Evolutionary conservation across 805 yeast genomes (phyloP), one percentile per base, ranked within the genome.

Genomic region (Hanseniaspora lindneri): DNA sequence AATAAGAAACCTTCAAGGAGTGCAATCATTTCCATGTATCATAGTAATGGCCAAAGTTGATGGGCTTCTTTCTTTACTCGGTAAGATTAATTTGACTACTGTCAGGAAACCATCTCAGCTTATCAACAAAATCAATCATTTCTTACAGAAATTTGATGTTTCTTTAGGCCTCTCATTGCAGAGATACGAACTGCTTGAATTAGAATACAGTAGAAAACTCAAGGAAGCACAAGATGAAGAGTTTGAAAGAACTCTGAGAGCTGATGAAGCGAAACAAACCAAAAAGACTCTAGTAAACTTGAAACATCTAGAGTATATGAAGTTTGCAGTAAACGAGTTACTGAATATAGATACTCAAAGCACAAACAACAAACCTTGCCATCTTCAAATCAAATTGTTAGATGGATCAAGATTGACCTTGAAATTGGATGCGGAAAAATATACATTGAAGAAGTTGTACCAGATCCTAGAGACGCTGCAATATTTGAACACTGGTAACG

Each of bases 181-280:
- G n/a, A 46, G 49, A 39, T 46, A 46, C 19, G 49, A 46, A n/a
- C 24, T 46, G 3, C 71, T 76, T 50, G 84, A 81, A 51, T 65
- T 76, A 43, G 74, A 73, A 39, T 61, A 72, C 52, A 70, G 79
- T 30, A 76, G 86, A 56, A 65, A 73, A 25, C 64, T 83, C 17
- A 72, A 76, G 54, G 72, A 75, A 54, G 71, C 76, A 53, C 92
- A 83, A 60, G 86, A 82, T 54, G 65, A 67, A 42, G 85, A 84
- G 17, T 83, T 77, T 57, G 71, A 76, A 54, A 73, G 70, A 52
- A 77, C 86, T 0, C 63, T 83, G 44, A 64, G 71, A 30, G 68
- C 66, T 41, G 92, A 83, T 61, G 70, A 66, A 54, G 54, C 69
- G 36, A 77, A 79, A 56, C 74, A 73, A 56, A 68, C 34, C 66